Evolutionary conservation across 352 stramenopile species (phyloP).

Genomic region (Pythium aphanidermatum): DNA sequence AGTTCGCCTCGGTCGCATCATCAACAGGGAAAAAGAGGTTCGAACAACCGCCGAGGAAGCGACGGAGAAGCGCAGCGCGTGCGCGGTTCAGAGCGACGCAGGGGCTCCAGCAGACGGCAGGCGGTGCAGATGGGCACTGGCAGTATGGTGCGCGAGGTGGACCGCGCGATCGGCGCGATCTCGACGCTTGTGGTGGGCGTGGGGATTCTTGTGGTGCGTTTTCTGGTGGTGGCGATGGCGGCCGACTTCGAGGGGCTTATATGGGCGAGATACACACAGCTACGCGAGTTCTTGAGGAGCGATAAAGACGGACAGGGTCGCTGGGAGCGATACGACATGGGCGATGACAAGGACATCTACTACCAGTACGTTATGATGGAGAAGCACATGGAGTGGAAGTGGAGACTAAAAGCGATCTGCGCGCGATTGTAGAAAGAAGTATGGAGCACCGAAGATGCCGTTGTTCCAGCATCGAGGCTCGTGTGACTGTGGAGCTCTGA

Average conservation of each 20-base stretch:
- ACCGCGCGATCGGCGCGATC: conserved; percentile 68
- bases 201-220: conserved; percentile 56
- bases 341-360: conserved; percentile 59
- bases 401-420: not conserved
- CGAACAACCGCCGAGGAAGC: not conserved
- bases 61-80: not conserved
- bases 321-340: conserved; percentile 46
- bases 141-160: conserved; percentile 67
- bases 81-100: not conserved
- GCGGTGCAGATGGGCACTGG: conserved; percentile 33
- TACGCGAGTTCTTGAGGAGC: conserved; percentile 51
- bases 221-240: not conserved
- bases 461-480: conserved; percentile 70
- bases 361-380: conserved; percentile 41
- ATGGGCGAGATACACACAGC: conserved; percentile 26
- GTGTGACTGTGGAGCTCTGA: conserved; percentile 63
- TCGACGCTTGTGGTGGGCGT: conserved; percentile 74
- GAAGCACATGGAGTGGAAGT: not conserved
- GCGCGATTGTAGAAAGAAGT: conserved; percentile 51
- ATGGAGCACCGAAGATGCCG: conserved; percentile 55
- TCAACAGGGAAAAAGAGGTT: too few relatives aligned
- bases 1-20: too few relatives aligned
- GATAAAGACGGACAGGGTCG: conserved; percentile 43
- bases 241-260: not conserved
- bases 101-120: too few relatives aligned